phyloP scores from a whole-genome alignment of 495 filamentous ascomycete genomes.

The Talaromyces stipitatus region DNA sequence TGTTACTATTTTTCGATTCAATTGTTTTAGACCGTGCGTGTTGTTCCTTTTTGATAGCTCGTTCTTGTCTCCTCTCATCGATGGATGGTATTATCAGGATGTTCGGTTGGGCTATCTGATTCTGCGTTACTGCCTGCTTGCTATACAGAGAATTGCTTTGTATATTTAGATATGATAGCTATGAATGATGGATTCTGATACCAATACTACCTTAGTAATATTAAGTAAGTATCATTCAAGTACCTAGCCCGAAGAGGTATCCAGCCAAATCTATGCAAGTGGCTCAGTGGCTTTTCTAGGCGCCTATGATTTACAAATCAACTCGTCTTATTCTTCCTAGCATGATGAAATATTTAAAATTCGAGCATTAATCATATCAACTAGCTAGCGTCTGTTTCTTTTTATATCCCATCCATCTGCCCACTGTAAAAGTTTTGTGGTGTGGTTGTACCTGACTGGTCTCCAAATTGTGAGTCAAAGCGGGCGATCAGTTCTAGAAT shows the following conservation, averaged over 20 bases:
- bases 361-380: not conserved
- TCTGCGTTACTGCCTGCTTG: not conserved
- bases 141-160: slow-evolving; percentile 1
- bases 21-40: not conserved
- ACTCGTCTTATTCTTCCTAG: not conserved
- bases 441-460: not conserved
- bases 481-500: not conserved
- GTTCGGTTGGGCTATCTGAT: not conserved
- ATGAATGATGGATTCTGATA: not conserved
- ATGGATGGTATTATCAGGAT: not conserved
- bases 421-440: not conserved
- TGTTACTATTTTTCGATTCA: not conserved
- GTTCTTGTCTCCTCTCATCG: not conserved
- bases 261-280: not conserved
- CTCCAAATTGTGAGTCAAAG: not conserved
- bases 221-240: too few species aligned
- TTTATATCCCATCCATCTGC: not conserved
- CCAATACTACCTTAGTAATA: too few species aligned
- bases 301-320: not conserved
- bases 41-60: not conserved
- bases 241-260: not conserved
- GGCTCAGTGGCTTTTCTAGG: not conserved
- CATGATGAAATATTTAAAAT: not conserved
- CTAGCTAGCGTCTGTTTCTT: not conserved
- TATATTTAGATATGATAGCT: not conserved